Evolutionary conservation across 1,284 basidiomycete species (phyloP), one percentile per base, ranked within the genome.

Genomic region (Omphalotus olearius): DNA sequence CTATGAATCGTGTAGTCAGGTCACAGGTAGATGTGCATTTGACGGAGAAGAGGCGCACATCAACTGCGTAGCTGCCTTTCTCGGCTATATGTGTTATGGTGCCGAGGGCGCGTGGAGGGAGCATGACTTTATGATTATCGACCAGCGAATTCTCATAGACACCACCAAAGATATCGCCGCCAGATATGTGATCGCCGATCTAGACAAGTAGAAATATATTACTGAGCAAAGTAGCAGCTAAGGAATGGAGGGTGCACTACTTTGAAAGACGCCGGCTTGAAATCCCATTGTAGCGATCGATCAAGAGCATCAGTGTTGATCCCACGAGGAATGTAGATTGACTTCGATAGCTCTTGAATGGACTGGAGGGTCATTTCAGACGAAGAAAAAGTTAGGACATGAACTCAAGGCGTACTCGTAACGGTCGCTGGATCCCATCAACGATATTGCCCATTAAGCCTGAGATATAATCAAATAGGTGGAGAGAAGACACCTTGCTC

Each of bases 381-480:
- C n/a, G 30, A 42, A 14, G 38, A 26, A 50, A 33, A 38, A 25
- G 28, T 14, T 17, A 6, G 35, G 4, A 26, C 20, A 28, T 13
- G 7, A 35, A 30, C 17, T 14, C 17, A 16, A 16, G 17, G 67
- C 84, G 59, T 65, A 90, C 89, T 61, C 89, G 79, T 39, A 92
- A 73, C 51, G 94, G 94, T 63, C 94, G 85, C 71, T 98, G 94
- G 65, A 97, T 97, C 64, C 94, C 94, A 72, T 98, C 95, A 64
- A 98, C 95, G 64, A 99, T 99, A 70, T 99, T 98, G 38, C 86
- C 88, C 96, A 99, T 98, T 54, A 99, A 75, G 63, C 93, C 93
- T 93, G 7, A 33, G 26, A 23, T 39, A 33, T 39, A 18, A 48
- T 35, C 20, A 51, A 18, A 52, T 16, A 52, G 20, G 50, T 20